Base-by-base conservation (phyloP, 2,329 filamentous ascomycete species). In the Fusarium nodosum region DNA sequence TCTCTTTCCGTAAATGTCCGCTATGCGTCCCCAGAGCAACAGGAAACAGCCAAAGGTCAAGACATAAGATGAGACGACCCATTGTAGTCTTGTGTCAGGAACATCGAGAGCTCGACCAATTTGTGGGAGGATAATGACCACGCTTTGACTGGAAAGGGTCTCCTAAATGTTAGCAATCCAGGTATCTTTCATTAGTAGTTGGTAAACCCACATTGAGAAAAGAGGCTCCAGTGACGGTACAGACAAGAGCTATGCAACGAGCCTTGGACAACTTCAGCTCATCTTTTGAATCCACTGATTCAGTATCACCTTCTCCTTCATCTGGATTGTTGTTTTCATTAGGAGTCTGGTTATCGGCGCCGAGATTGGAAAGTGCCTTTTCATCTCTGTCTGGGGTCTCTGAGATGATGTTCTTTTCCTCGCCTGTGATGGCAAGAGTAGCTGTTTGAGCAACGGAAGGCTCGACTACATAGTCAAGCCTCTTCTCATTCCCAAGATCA, bases 41-140 rank as follows among this genome's bases (percentile, higher is more conserved):
- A 91, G 78, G 73, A 91, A 91, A 76, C 89, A 91, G 47, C 88
- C 89, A 70, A 91, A 91, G 0, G 88, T 83, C 18, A 92, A 83
- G 6, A 86, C 83, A 73, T 91, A 91, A 1, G 88, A 86, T 0
- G 89, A 91, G 1, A 91, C 82, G 64, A 91, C 83, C 89, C 89
- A 91, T 79, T 91, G 88, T 60, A 87, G 82, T 18, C 88, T 82
- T 28, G 83, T 83, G 39, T 86, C 83, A 1, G 88, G 88, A 22
- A 91, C 88, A 53, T 76, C 64, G 7, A 91, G 80, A 13, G 85
- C 85, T 28, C 79, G 72, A 38, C 87, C 86, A 34, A 91, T 89
- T n/a, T 83, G 85, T 0, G 88, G 88, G 18, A 91, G 74, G 79
- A 74, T 70, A 30, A 69, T 76, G 52, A 76, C 72, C 33, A 76